Evolutionary conservation across 2,329 filamentous ascomycete genomes (phyloP).

Genomic region (Alternaria burnsii): DNA sequence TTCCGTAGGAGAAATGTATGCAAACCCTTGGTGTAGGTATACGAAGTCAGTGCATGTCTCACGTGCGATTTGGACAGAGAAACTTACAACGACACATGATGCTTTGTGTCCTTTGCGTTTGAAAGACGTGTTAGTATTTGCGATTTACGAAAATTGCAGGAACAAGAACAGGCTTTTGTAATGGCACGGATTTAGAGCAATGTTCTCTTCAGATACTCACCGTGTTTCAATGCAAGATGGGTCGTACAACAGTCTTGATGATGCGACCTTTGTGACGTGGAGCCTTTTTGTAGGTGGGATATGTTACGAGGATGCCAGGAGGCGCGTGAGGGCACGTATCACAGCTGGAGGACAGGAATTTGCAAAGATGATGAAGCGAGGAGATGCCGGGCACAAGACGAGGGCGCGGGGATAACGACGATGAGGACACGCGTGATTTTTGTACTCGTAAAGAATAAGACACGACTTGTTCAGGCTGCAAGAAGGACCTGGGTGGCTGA

Average conservation of each 20-base stretch:
- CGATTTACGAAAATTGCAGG: accelerated
- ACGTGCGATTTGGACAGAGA: too few relatives aligned
- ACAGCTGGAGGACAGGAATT: background rate
- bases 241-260: constrained; percentile 3
- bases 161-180: background rate
- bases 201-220: background rate
- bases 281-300: constrained; percentile 3
- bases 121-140: background rate
- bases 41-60: too few relatives aligned
- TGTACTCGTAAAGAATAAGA: background rate
- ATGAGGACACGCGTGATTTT: background rate
- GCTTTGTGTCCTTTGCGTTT: background rate
- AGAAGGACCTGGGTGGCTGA: constrained; percentile 1
- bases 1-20: constrained; percentile 62
- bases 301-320: background rate
- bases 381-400: background rate
- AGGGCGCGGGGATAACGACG: background rate
- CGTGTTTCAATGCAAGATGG: background rate
- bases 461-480: background rate
- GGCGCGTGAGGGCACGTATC: constrained; percentile 6
- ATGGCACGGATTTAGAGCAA: too few relatives aligned
- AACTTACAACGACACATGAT: constrained; percentile 57
- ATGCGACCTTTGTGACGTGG: constrained; percentile 11
- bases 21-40: constrained; percentile 50
- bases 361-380: background rate